Evolutionary conservation across 371 early-diverging fungal species (phyloP).

Genomic region (Dichotomocladium elegans): DNA sequence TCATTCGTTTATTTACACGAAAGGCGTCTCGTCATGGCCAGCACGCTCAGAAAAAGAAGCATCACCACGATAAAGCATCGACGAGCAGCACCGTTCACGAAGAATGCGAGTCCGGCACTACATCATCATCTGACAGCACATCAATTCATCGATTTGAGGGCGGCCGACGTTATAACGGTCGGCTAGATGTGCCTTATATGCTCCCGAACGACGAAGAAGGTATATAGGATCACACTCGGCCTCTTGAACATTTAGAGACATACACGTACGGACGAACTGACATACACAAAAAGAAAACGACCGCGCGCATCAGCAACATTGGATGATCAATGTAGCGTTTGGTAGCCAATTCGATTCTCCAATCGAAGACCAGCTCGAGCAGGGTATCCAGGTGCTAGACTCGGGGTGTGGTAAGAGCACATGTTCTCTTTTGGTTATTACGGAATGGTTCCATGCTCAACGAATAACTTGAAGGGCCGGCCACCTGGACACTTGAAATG

Average conservation of each 20-base stretch:
- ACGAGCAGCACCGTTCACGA: neutral
- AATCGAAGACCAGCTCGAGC: constrained; percentile 7
- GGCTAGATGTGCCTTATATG: constrained; percentile 40
- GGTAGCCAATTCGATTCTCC: constrained; percentile 4
- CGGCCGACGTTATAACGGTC: constrained; percentile 45
- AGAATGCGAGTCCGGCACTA: too few relatives aligned
- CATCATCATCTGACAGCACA: neutral
- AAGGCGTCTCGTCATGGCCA: neutral
- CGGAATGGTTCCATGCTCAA: neutral
- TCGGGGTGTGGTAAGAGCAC: constrained; percentile 15
- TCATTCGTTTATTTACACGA: neutral
- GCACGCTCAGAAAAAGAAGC: neutral
- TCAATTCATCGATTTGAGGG: constrained; percentile 25
- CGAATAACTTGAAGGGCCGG: constrained; percentile 21
- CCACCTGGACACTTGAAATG: constrained; percentile 19
- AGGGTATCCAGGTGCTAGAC: constrained; percentile 17
- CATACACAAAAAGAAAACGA: neutral
- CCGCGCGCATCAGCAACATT: constrained; percentile 2
- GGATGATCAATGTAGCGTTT: neutral
- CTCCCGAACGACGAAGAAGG: constrained; percentile 52
- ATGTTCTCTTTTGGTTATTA: neutral
- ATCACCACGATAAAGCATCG: neutral
- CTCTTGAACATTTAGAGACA: neutral
- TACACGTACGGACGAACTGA: neutral
- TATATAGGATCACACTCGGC: neutral